Evolutionary conservation across 2,329 filamentous ascomycete genomes (phyloP).

Genomic region (Metarhizium sp.): DNA sequence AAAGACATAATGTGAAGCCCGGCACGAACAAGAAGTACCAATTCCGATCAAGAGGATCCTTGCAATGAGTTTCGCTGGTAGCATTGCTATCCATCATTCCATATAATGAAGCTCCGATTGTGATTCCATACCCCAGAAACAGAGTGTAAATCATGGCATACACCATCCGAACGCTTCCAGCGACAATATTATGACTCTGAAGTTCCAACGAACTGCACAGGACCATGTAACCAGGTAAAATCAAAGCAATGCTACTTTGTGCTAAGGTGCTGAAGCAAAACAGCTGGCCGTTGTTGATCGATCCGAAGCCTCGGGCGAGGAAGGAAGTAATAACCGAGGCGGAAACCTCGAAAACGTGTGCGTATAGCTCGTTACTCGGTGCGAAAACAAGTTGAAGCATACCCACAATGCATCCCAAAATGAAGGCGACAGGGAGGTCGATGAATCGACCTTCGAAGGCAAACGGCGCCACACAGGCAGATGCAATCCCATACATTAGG

Average conservation of each 20-base stretch:
- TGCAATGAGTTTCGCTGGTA: conserved; percentile 33
- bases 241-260: conserved; percentile 66
- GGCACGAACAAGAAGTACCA: conserved; percentile 65
- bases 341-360: conserved; percentile 40
- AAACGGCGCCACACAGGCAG: conserved; percentile 68
- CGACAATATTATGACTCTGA: conserved; percentile 60
- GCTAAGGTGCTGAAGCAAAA: conserved; percentile 67
- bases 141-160: conserved; percentile 69
- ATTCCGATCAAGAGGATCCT: conserved; percentile 30
- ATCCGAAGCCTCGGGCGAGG: conserved; percentile 58
- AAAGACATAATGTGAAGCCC: conserved; percentile 63
- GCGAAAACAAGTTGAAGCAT: conserved; percentile 65
- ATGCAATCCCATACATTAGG: conserved; percentile 65
- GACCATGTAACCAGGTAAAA: conserved; percentile 52
- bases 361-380: conserved; percentile 63
- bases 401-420: conserved; percentile 66
- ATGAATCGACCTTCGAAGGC: conserved; percentile 69
- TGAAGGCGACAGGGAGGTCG: conserved; percentile 68
- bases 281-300: conserved; percentile 45
- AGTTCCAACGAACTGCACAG: conserved; percentile 49
- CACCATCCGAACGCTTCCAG: conserved; percentile 66
- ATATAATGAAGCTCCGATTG: conserved; percentile 57
- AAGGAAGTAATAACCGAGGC: conserved; percentile 59
- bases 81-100: conserved; percentile 52
- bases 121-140: conserved; percentile 66